Evolutionary conservation across 148 eudicot genomes (phyloP).

Genomic region (Suaeda aralocaspica): DNA sequence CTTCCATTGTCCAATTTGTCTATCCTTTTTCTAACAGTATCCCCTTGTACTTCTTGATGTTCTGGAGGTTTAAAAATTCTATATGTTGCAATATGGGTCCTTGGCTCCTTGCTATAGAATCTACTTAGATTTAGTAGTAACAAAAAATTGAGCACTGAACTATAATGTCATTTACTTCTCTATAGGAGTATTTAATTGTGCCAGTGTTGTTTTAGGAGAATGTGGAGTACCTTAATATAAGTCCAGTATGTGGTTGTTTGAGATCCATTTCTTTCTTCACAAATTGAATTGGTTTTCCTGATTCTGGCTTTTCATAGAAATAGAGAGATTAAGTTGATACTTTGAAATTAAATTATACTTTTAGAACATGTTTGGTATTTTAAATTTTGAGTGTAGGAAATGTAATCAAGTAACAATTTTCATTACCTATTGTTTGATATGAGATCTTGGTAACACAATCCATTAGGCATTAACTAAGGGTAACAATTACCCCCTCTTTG

Average conservation of each 20-base stretch:
- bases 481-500: too few relatives aligned
- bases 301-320: slow-evolving; percentile 4
- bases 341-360: too few relatives aligned
- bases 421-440: too few relatives aligned
- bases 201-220: background rate
- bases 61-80: background rate
- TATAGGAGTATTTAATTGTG: background rate
- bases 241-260: background rate
- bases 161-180: too few relatives aligned
- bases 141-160: background rate
- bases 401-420: too few relatives aligned
- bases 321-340: slow-evolving; percentile 8
- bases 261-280: background rate
- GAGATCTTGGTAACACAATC: too few relatives aligned
- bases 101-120: background rate
- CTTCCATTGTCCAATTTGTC: background rate
- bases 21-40: too few relatives aligned
- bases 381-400: too few relatives aligned
- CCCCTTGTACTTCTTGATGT: background rate
- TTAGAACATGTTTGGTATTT: too few relatives aligned
- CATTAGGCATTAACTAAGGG: too few relatives aligned
- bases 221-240: background rate
- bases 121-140: background rate
- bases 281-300: background rate
- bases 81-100: background rate